Evolutionary conservation across 352 stramenopile genomes (phyloP).

Genomic region (Phytopythium kandeliae): DNA sequence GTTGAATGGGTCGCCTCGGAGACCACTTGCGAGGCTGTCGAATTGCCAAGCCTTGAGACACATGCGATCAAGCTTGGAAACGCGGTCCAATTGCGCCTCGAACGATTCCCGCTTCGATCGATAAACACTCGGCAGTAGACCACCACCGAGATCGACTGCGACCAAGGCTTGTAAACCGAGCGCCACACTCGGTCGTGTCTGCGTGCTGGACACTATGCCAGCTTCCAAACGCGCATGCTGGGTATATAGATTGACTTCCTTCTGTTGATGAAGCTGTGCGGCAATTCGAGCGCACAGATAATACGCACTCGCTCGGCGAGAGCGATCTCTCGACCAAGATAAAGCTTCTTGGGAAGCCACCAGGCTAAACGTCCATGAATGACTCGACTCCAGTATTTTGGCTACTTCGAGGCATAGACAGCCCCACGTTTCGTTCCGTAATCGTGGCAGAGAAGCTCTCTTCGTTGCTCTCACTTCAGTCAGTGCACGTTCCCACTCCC

Average conservation of each 20-base stretch:
- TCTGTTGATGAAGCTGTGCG: constrained; percentile 14
- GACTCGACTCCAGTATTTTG: constrained; percentile 24
- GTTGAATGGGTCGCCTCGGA: constrained; percentile 36
- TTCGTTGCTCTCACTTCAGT: not conserved
- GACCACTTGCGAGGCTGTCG: constrained; percentile 29
- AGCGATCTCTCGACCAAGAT: constrained; percentile 17
- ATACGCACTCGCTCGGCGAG: constrained; percentile 15
- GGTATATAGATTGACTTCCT: constrained; percentile 15
- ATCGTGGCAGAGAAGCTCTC: not conserved
- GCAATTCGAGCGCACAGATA: constrained; percentile 23
- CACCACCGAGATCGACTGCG: constrained; percentile 26
- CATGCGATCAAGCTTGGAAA: constrained; percentile 61
- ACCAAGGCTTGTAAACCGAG: constrained; percentile 19
- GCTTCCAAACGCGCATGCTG: constrained; percentile 28
- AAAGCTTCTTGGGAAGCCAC: constrained; percentile 19
- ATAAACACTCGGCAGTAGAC: constrained; percentile 21
- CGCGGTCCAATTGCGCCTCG: constrained; percentile 24
- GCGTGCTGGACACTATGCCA: not conserved
- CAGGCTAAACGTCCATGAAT: constrained; percentile 29
- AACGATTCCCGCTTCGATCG: constrained; percentile 36
- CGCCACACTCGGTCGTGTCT: constrained; percentile 1
- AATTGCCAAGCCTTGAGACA: constrained; percentile 49
- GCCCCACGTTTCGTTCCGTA: constrained; percentile 36
- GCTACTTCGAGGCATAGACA: constrained; percentile 30
- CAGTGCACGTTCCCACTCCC: not conserved